Base-by-base conservation (phyloP, 2,329 filamentous ascomycete genomes). In the Pyricularia grisea region DNA sequence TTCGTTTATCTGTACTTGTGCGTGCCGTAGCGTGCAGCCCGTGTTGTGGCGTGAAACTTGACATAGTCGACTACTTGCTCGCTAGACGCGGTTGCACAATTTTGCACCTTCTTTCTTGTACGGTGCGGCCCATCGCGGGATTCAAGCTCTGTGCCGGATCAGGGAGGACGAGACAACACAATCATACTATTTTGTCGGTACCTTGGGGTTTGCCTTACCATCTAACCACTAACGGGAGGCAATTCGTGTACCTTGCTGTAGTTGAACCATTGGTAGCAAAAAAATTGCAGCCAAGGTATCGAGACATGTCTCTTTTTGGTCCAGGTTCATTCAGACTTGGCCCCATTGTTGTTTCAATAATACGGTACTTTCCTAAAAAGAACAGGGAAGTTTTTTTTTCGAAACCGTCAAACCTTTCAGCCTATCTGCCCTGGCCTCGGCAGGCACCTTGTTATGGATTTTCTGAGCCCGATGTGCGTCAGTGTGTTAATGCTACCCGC, bases 11-110 rank as follows among this genome's bases (percentile, higher is more conserved):
- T 61, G 4, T 61, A n/a, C 23, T 58, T 58, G 17, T 58, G 50
- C 20, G 17, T n/a, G 17, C 50, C 20, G 50, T 58, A 58, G 50
- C 20, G 50, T 58, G 20, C 6, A 58, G 50, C 23, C 58, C 58
- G 58, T 61, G 58, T 61, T 27, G 58, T 61, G 58, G 58, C 58
- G 58, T 61, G 58, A 61, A 61, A 61, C 58, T 61, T 61, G 58
- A 61, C 58, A 61, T 61, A 27, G 58, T 50, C 58, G 33, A 6
- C 50, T 23, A n/a, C 23, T 6, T n/a, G 50, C 50, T 58, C 50
- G n/a, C n/a, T 61, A 61, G 23, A 27, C 58, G n/a, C 58, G 58
- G 58, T 61, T 61, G 58, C 42, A 50, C 42, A 50, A 20, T 20
- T 50, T 61, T 58, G 50, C 50, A 58, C 50, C 20, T 61, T 27